phyloP scores from a whole-genome alignment of 2,329 filamentous ascomycete species.

The Colletotrichum gloeosporioides region DNA sequence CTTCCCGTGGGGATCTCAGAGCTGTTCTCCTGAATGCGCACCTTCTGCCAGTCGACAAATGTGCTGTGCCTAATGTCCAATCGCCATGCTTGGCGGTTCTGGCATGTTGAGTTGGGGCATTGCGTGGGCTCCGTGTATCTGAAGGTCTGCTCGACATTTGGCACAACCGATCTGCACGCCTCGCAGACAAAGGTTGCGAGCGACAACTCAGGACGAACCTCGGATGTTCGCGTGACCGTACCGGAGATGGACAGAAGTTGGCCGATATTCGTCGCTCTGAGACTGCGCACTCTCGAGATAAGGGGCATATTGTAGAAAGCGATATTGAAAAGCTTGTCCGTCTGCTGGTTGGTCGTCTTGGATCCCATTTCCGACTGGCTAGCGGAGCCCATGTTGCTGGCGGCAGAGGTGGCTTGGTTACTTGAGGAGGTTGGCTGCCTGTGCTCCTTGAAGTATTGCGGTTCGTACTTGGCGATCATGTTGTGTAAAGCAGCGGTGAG shows the following conservation, averaged over 20 bases:
- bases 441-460: conserved; percentile 92
- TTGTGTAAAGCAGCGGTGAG: conserved; percentile 88
- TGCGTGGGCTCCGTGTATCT: conserved; percentile 96
- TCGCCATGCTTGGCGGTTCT: conserved; percentile 91
- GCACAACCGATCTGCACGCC: conserved; percentile 80
- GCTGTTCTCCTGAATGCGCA: conserved; percentile 97
- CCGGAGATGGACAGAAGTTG: conserved; percentile 95
- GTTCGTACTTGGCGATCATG: conserved; percentile 92
- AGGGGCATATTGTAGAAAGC: conserved; percentile 94
- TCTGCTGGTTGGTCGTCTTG: conserved; percentile 90
- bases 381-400: conserved; percentile 65
- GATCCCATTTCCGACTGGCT: conserved; percentile 71
- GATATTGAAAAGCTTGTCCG: conserved; percentile 92
- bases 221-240: conserved; percentile 94
- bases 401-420: conserved; percentile 71
- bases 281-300: conserved; percentile 82
- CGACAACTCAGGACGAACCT: conserved; percentile 92
- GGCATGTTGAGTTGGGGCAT: conserved; percentile 87
- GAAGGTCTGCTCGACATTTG: conserved; percentile 96
- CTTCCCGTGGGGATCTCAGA: conserved; percentile 97
- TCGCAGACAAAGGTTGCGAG: conserved; percentile 93
- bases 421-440: conserved; percentile 81
- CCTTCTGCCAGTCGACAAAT: conserved; percentile 99
- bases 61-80: conserved; percentile 97
- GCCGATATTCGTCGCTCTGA: conserved; percentile 90